Percentiles rank a stretch among this genome's conserved stretches.
phyloP scores from a whole-genome alignment of 2,329 filamentous ascomycete species.

The Pseudogymnoascus pannorum region DNA sequence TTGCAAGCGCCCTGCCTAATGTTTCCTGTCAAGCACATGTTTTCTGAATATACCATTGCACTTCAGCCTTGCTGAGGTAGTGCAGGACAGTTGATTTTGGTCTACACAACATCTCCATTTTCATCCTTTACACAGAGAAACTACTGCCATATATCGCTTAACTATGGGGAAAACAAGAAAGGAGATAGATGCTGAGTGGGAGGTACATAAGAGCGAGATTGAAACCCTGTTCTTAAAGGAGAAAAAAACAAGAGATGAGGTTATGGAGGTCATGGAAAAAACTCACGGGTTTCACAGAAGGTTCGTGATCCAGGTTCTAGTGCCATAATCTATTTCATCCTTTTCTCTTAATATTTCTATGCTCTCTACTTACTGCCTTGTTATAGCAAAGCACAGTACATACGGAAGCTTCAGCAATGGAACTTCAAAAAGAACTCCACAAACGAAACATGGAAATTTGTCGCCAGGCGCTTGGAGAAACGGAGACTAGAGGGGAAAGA shows the following conservation, averaged over 20 bases:
- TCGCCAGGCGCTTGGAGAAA: conserved; percentile 14
- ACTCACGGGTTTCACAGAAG: neutral
- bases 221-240: conserved; percentile 12
- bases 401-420: conserved; percentile 15
- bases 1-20: neutral
- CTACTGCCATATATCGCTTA: neutral
- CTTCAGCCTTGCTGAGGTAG: neutral
- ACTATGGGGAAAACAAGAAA: conserved; percentile 12
- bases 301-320: neutral
- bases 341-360: neutral
- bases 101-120: neutral
- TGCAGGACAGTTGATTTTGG: neutral
- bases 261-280: conserved; percentile 12
- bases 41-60: neutral
- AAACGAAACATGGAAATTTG: conserved; percentile 15
- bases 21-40: neutral
- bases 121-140: neutral
- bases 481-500: conserved; percentile 15
- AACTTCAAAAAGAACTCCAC: conserved; percentile 15
- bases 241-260: conserved; percentile 9
- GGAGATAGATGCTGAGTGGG: conserved; percentile 15
- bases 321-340: neutral
- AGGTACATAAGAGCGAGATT: conserved; percentile 13
- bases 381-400: conserved; percentile 16
- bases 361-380: neutral